A percentile compares a stretch with the other conserved stretches of the same genome.
Evolutionary conservation across 2,329 filamentous ascomycete genomes (phyloP).

Genomic region (Diaporthe nobilis): DNA sequence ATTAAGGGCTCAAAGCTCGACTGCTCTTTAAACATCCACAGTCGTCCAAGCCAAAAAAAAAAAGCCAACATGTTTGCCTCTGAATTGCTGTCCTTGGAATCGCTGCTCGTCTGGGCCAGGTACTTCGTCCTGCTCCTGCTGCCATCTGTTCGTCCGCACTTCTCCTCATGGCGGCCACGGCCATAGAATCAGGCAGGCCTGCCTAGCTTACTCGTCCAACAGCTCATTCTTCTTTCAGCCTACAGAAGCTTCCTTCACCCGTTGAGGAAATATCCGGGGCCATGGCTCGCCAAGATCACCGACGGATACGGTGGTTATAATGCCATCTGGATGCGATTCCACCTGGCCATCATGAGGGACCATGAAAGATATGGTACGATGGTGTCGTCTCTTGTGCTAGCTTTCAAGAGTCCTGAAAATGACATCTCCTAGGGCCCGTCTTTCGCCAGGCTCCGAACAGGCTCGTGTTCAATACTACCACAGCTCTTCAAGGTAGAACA

Average conservation of each 20-base stretch:
- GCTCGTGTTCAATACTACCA: neutral
- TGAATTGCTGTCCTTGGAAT: neutral
- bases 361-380: neutral
- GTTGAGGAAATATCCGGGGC: neutral
- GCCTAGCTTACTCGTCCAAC: neutral
- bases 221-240: neutral
- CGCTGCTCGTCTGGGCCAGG: neutral
- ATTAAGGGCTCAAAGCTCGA: too few species aligned
- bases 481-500: neutral
- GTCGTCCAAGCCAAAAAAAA: too few species aligned
- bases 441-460: conserved; percentile 10
- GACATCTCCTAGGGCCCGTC: neutral
- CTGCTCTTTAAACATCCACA: too few species aligned
- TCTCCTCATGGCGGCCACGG: too few species aligned
- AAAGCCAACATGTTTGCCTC: neutral
- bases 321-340: neutral
- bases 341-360: neutral
- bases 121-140: neutral
- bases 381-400: neutral
- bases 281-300: conserved; percentile 6
- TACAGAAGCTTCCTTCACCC: neutral
- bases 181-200: neutral
- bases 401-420: neutral
- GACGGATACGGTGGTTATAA: conserved; percentile 6
- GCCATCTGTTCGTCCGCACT: neutral